Evolutionary conservation across 1,284 basidiomycete species (phyloP), one percentile per base, ranked within the genome.

Genomic region (Ustilago loliicola): DNA sequence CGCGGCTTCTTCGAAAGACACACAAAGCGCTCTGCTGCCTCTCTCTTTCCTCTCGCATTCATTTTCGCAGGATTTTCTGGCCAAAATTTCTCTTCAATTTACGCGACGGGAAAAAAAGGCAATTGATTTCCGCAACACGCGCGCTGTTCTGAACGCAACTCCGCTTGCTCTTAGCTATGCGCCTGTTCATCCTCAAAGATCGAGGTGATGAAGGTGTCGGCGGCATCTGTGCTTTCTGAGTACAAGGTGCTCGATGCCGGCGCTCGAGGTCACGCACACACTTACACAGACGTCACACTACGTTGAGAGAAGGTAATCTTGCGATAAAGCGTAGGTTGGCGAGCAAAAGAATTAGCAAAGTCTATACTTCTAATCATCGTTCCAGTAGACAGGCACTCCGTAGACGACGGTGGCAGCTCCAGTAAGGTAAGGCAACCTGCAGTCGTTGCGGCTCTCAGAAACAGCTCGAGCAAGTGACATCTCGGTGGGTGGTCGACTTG

Each of bases 341-440:
- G 32, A 38, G 15, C 6, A 23, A 21, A 10, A 27, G 36, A 11
- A 3, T 10, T 11, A 56, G 38, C 42, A 23, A 21, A 45, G 11
- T 45, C 11, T 10, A 63, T 38, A 45, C 27, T 38, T 23, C 17
- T 62, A 54, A 40, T 50, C 42, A 15, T 73, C 63, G 19, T 50
- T 50, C 81, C 81, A 86, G 32, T 78, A 75, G 0, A 87, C 86
- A 1, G 96, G 96, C 77, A 99, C 93, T 3, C 96, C 96, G 85
- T 98, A 99, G 1, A 96, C 92, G 0, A 99, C 92, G 4, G 94
- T 92, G 7, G 96, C 95, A 0, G 96, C 95, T 1, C 96, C 96
- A n/a, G 95, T 98, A 59, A 99, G 88, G 87, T 95, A 98, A 84
- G 92, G 93, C 38, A 99, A 88, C 87, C 94, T 95, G 87, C 95